Evolutionary conservation across 257 asterid genomes (phyloP), one percentile per base, ranked within the genome.

Genomic region (Perilla frutescens): DNA sequence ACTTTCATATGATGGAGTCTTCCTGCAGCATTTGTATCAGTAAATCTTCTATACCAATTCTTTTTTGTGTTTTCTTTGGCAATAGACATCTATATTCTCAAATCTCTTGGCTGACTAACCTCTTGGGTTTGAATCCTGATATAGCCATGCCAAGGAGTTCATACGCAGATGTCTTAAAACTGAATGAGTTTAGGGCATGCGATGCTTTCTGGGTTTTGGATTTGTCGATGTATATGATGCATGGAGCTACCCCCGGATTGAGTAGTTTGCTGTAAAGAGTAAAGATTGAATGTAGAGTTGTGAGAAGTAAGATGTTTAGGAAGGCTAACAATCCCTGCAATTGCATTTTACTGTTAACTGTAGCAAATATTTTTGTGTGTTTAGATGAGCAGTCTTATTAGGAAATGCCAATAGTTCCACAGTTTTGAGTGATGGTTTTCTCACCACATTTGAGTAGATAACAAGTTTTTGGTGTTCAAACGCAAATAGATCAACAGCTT

Each of bases 141-240:
- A n/a, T 54, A 41, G 31, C 49, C 61, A 63, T 57, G 57, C 74
- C 61, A 58, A 45, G 76, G 59, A 45, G 72, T 71, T 64, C 73
- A 7, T 48, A 7, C 32, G 8, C 51, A 29, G 72, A 34, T 34
- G 55, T 67, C 31, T 49, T 14, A 12, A 29, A 45, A 73, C 56
- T 14, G 9, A 54, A 34, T 71, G 20, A 5, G 48, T 14, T 55
- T 20, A 74, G 32, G 71, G 49, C 29, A 72, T 58, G 63, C 41
- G 66, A 32, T 77, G 65, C 8, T 40, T 49, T 37, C 26, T 20
- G 53, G 54, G 62, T 47, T 71, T 49, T 47, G 55, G 47, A 48
- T 40, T 31, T 39, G 26, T 20, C 26, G 36, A 40, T 34, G 4
- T 34, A 34, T 34, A 34, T 34, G 37, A 34, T 34, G 37, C n/a